These are phyloP conservation scores for Paramyrothecium roridum DNA, from an alignment of 2,329 filamentous ascomycete genomes.

Conservation along the genomic window DNA sequence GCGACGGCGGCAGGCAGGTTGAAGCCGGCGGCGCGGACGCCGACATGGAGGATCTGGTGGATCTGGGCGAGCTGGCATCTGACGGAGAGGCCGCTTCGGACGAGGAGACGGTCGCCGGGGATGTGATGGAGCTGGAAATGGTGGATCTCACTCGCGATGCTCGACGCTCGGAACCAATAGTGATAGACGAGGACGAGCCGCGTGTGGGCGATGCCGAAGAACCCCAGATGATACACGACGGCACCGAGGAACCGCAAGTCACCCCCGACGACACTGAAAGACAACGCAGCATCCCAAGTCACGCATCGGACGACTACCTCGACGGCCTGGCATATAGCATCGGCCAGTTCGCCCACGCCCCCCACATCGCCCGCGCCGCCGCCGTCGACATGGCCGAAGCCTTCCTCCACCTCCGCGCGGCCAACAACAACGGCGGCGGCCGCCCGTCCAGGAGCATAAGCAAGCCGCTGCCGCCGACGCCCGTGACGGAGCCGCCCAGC, in stretches of 20 bases:
- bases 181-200: too few relatives aligned
- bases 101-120: background rate
- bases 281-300: background rate
- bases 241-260: too few relatives aligned
- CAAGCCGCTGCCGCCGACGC: constrained; percentile 28
- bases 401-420: constrained; percentile 8
- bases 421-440: background rate
- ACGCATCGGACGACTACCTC: constrained; percentile 9
- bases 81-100: constrained; percentile 1
- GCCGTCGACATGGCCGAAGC: constrained; percentile 20
- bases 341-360: constrained; percentile 23
- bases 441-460: constrained; percentile 6
- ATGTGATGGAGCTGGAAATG: background rate
- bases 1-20: background rate
- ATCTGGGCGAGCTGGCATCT: background rate
- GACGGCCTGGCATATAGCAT: constrained; percentile 28
- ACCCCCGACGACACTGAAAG: background rate
- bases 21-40: background rate
- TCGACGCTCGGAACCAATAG: too few relatives aligned
- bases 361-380: constrained; percentile 19
- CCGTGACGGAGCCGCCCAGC: constrained; percentile 17
- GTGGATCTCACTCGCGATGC: constrained; percentile 7
- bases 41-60: background rate
- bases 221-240: too few relatives aligned
- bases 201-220: too few relatives aligned